Evolutionary conservation across 495 filamentous ascomycete genomes (phyloP), one percentile per base, ranked within the genome.

Genomic region (Zalerion maritima): DNA sequence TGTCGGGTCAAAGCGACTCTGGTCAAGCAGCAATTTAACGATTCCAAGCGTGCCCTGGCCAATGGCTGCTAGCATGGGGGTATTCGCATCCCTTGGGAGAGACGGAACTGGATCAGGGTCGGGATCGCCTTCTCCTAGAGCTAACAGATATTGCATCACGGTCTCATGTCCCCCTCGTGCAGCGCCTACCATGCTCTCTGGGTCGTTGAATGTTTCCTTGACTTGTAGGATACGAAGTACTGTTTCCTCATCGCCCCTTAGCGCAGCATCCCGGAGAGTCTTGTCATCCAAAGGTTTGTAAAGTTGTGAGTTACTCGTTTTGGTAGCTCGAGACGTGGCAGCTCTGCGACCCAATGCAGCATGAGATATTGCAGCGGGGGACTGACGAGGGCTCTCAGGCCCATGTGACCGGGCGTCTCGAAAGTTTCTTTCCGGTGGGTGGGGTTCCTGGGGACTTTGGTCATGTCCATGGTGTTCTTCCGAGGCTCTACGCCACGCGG

Each of bases 41-140:
- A 93, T 78, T 26, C 75, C 75, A 15, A 81, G 60, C 46, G 91
- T 89, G 7, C 85, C 85, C 31, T 85, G 73, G 6, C 89, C 89
- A 32, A 97, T 94, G 2, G 89, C 83, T 20, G 83, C 83, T 17
- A 94, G 66, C 69, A 97, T 92, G 2, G 91, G 91, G 0, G 87
- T 96, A 36, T 77, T 77, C 38, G 79, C 60, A 31, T 74, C 75
- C 17, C 50, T 54, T 5, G 52, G 53, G 29, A 56, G 53, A 26
- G 57, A 48, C 2, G 50, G 14, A 15, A 60, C 51, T 3, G 81
- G 78, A 5, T 67, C 62, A 0, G 87, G 89, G 47, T 92, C 86
- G 2, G 81, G 73, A 38, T 92, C 73, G 11, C 75, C 74, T 29
- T 65, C 61, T 2, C 83, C 81, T 42, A 92, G 67, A 5, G 81